Base-by-base conservation (phyloP, 176 grass and related monocot species). In the Eragrostis nindensis region DNA sequence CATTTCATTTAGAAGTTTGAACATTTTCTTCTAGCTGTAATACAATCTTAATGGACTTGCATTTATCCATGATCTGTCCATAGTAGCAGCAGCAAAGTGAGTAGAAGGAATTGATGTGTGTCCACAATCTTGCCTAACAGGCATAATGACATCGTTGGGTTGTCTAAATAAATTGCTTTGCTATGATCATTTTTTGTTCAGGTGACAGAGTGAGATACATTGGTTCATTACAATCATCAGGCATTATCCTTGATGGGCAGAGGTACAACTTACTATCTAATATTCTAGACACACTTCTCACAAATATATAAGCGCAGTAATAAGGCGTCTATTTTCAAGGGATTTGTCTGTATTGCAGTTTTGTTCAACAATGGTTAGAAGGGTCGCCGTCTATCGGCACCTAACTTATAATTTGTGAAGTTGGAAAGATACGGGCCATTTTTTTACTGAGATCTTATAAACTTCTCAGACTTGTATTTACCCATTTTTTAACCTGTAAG, bases 141-240 rank as follows among this genome's bases (percentile, higher is more conserved):
- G 55, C 8, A 7, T 14, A 30, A 38, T n/a, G 30, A 52, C 17
- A 52, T 36, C 29, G 25, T 27, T 46, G 50, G 66, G 68, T 80
- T 70, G 14, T 39, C 53, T n/a, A 42, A 78, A 30, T 57, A 56
- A 52, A 84, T 42, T 18, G 77, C 6, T 73, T 50, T 84, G 18
- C 66, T 79, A 53, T 67, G 81, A 15, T 15, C 41, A 70, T 89
- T 63, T 7, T 82, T 88, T 54, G 7, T 89, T 66, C 81, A 98
- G 96, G 96, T 82, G 96, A 98, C 82, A 93, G 88, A 86, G 96
- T 98, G 79, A 91, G 88, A 85, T 98, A 89, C 71, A 90, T 95
- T n/a, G 95, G 91, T 55, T 81, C 86, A 26, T 65, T 80, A 41
- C 71, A 64, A 29, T 80, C 87, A 0, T 21, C 82, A 85, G 73